Evolutionary conservation across 2,329 filamentous ascomycete species (phyloP).

Genomic region (Aspergillus sp.): DNA sequence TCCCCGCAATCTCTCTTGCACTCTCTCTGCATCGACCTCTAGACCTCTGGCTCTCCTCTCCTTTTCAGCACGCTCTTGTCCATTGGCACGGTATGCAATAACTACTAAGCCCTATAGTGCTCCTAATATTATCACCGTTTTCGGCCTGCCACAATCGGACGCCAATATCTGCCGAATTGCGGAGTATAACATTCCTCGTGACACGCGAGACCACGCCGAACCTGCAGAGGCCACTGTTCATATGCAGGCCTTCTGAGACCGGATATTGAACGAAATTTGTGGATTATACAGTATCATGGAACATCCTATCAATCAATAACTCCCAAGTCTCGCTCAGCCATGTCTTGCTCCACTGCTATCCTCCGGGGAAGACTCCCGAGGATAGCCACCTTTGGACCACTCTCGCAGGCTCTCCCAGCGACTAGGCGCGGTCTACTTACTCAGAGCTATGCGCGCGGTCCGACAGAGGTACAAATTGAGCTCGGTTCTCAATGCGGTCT

Average conservation of each 20-base stretch:
- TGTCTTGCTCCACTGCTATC: background rate
- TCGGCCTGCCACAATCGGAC: background rate
- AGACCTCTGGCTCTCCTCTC: too few species aligned
- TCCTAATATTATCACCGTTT: background rate
- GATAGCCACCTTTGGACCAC: background rate
- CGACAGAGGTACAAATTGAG: conserved; percentile 24
- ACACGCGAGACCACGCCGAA: background rate
- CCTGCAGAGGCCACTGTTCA: background rate
- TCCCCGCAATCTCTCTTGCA: too few species aligned
- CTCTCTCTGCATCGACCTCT: too few species aligned
- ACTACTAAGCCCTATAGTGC: too few species aligned
- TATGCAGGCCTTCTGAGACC: too few species aligned
- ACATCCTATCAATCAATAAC: background rate
- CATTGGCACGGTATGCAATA: too few species aligned
- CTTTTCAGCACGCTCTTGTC: too few species aligned
- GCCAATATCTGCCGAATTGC: background rate
- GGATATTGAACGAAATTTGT: background rate
- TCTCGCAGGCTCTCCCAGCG: background rate
- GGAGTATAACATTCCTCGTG: conserved; percentile 6
- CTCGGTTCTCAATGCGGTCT: background rate
- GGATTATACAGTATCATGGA: background rate
- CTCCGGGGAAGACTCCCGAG: conserved; percentile 1
- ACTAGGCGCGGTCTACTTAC: conserved; percentile 24
- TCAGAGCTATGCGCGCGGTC: conserved; percentile 31
- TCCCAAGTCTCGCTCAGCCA: background rate